phyloP scores from a whole-genome alignment of 2,329 filamentous ascomycete species.

The Apiospora hydei region DNA sequence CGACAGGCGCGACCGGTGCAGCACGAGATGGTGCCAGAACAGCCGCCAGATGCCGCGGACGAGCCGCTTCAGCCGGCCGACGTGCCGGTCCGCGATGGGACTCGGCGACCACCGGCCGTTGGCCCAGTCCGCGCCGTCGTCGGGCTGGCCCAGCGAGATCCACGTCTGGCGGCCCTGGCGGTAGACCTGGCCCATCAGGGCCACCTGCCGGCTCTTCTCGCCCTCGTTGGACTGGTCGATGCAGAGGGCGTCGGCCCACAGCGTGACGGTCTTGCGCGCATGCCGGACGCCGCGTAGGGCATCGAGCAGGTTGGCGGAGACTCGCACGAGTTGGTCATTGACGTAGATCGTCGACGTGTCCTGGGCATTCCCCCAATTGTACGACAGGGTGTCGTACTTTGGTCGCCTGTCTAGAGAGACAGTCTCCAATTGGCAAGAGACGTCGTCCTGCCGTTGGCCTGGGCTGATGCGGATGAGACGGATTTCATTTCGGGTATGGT shows the following conservation, averaged over 20 bases:
- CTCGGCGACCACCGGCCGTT: not conserved
- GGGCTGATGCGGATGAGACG: not conserved
- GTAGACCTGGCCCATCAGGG: conserved; percentile 27
- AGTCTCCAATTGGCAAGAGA: not conserved
- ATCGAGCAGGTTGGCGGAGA: not conserved
- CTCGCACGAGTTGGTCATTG: not conserved
- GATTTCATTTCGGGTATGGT: not conserved
- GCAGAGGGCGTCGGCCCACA: conserved; percentile 30
- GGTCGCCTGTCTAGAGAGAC: not conserved
- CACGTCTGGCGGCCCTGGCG: not conserved
- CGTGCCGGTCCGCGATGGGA: not conserved
- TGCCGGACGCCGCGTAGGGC: not conserved
- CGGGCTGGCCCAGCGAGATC: not conserved
- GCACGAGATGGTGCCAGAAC: conserved; percentile 4
- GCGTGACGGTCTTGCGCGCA: not conserved
- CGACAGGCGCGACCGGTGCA: conserved; percentile 4
- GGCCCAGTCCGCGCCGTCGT: not conserved
- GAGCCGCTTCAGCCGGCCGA: not conserved
- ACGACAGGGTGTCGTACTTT: not conserved
- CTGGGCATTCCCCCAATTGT: not conserved
- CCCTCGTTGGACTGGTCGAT: conserved; percentile 27
- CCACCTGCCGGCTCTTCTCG: conserved; percentile 26
- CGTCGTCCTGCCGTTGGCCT: not conserved
- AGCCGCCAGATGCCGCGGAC: not conserved
- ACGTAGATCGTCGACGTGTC: not conserved